Evolutionary conservation across 2,329 filamentous ascomycete genomes (phyloP), one percentile per base, ranked within the genome.

Genomic region (Nemania sp.): DNA sequence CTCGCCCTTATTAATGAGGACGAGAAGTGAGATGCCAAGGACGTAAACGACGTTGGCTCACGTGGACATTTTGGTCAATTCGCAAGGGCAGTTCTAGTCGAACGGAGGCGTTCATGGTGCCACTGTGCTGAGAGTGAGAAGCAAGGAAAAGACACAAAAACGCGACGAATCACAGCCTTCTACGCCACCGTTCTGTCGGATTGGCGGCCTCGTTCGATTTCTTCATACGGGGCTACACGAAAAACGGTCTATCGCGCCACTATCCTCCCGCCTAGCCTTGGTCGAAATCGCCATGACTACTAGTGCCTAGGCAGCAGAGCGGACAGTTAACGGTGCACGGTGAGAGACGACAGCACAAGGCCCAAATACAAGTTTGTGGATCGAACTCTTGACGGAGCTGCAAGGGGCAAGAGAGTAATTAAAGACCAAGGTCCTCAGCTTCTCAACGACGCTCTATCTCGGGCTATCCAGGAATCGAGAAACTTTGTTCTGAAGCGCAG

Each of bases 121-220:
- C n/a, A n/a, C n/a, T n/a, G n/a, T n/a, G n/a, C n/a, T n/a, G n/a
- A n/a, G n/a, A n/a, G n/a, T n/a, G n/a, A n/a, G n/a, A n/a, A n/a
- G n/a, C n/a, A n/a, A 45, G 37, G 45, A 42, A 36, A 31, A 47
- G 41, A 49, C 33, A 28, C 39, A 44, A 37, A 7, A 46, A 20
- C 22, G 43, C 7, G 15, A 43, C 33, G 24, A 39, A 19, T n/a
- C 41, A 19, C 31, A 43, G 44, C n/a, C 26, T 33, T 23, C 22
- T 44, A 36, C 44, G 33, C 31, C 28, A 26, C 30, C 30, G 19
- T 23, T 33, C 24, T 31, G 26, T 17, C 8, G 17, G 23, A 39
- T 22, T 23, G 19, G 23, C 14, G 19, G 12, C 34, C 36, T 14
- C 23, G 17, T 30, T 48, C n/a, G 14, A 31, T 22, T 14, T n/a